Evolutionary conservation across 2,329 filamentous ascomycete genomes (phyloP).

Genomic region (Ceratocystis eucalypticola): DNA sequence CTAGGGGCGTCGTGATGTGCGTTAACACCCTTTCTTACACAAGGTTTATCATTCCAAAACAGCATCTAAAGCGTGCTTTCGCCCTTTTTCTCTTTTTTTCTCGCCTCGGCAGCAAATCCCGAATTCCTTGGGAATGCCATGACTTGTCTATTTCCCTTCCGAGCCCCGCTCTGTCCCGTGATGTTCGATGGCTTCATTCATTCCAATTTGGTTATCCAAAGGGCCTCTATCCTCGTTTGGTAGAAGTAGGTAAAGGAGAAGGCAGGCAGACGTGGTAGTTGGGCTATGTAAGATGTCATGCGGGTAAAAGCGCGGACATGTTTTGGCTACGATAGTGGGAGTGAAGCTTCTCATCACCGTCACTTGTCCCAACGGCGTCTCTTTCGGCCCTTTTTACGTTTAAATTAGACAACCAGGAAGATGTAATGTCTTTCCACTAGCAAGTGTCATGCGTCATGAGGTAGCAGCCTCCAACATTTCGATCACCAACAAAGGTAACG

Average conservation of each 20-base stretch:
- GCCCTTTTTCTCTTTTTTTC: neutral
- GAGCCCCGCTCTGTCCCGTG: neutral
- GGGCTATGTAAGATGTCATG: neutral
- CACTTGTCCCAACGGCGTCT: neutral
- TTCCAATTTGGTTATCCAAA: neutral
- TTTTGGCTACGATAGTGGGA: neutral
- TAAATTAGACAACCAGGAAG: neutral
- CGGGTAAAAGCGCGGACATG: neutral
- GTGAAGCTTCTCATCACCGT: neutral
- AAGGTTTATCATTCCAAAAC: no score
- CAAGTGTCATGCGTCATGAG: neutral
- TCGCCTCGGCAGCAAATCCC: neutral
- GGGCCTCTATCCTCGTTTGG: neutral
- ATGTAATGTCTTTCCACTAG: neutral
- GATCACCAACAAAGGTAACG: neutral
- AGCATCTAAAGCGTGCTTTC: neutral
- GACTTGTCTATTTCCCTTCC: neutral
- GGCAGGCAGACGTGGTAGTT: neutral
- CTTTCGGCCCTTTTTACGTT: slow-evolving; percentile 3
- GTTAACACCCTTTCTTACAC: no score
- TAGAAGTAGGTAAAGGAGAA: neutral
- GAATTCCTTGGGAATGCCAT: neutral
- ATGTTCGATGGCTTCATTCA: neutral
- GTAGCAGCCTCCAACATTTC: neutral
- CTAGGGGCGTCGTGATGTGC: no score